phyloP scores from a whole-genome alignment of 1,284 basidiomycete genomes.

The Porogramme epimiltina region DNA sequence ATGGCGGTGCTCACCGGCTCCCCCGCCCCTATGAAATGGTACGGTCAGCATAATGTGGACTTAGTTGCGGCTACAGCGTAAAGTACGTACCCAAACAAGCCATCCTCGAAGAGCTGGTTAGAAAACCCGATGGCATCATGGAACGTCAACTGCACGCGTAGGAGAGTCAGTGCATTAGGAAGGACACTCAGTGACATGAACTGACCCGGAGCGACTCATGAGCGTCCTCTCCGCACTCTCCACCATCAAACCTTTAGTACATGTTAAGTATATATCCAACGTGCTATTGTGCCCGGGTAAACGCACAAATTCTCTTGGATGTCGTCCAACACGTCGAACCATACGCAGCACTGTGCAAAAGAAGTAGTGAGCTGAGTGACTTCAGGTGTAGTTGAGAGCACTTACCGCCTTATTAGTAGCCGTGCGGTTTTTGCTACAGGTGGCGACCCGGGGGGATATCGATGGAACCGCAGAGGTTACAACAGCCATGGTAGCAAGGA shows the following conservation, averaged over 20 bases:
- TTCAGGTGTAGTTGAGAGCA: too few species aligned
- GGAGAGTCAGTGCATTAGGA: background rate
- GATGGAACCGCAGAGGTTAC: too few species aligned
- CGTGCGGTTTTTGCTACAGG: too few species aligned
- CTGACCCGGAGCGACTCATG: constrained; percentile 2
- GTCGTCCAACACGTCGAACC: constrained; percentile 29
- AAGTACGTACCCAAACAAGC: constrained; percentile 23
- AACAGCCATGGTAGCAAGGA: too few species aligned
- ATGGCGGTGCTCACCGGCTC: constrained; percentile 24
- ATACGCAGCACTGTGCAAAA: constrained; percentile 24
- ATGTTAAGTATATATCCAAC: background rate
- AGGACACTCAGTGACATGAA: background rate
- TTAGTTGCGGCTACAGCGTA: background rate
- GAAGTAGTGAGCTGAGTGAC: too few species aligned
- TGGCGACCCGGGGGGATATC: too few species aligned
- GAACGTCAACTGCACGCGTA: constrained; percentile 22
- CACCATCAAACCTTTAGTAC: constrained; percentile 23
- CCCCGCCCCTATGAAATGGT: constrained; percentile 23
- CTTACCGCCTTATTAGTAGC: too few species aligned
- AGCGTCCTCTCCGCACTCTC: constrained; percentile 19
- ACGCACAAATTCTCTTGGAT: constrained; percentile 24
- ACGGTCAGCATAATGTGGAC: background rate
- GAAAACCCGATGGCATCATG: constrained; percentile 29
- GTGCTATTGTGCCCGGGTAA: background rate
- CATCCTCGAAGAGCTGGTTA: constrained; percentile 20